Base-by-base conservation (phyloP, 2,329 filamentous ascomycete species). In the Neonectria punicea region DNA sequence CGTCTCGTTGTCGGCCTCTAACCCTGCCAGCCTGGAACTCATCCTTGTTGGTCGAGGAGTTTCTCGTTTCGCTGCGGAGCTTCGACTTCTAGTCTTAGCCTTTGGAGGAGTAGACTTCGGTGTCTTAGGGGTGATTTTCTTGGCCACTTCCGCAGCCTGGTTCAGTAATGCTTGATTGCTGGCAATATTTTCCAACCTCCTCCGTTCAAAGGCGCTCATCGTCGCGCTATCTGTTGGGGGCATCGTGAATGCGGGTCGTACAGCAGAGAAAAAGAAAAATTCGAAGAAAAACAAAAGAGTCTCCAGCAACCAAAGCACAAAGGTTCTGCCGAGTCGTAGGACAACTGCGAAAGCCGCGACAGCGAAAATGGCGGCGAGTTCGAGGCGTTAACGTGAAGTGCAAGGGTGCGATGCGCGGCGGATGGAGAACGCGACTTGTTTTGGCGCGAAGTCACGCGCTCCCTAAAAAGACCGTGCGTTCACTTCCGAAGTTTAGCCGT, bases 141-240 rank as follows among this genome's bases (percentile, higher is more conserved):
- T 91, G 0, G 93, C 89, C 1, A 91, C 87, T 2, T 89, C 88
- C 2, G 92, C 90, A 1, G 97, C 87, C 65, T 94, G 91, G 65
- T 92, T 92, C 0, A 98, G 80, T 0, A 97, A 76, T 0, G 91
- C 93, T 78, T 95, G 91, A 72, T 97, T 96, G 58, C 92, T 90
- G 0, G 91, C 93, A 44, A 97, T 97, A 70, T 97, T 97, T 66
- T 94, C 93, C 16, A 93, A 87, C 0, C 94, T 87, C 71, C 93
- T 90, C 73, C 90, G 90, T 83, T 97, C 94, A 79, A 97, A 98
- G 43, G 93, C 93, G 79, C 92, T 97, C 72, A 97, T 82, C 39
- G 73, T 85, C 22, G 71, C 75, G 14, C 79, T 78, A 44, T 83
- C 80, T 22, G 78, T 81, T 16, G 80, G 79, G 2, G 85, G 78